A percentile compares a stretch with the other conserved stretches of the same genome.
phyloP scores from a whole-genome alignment of 441 rosid genomes.

The Euphorbia schlechtendalii region DNA sequence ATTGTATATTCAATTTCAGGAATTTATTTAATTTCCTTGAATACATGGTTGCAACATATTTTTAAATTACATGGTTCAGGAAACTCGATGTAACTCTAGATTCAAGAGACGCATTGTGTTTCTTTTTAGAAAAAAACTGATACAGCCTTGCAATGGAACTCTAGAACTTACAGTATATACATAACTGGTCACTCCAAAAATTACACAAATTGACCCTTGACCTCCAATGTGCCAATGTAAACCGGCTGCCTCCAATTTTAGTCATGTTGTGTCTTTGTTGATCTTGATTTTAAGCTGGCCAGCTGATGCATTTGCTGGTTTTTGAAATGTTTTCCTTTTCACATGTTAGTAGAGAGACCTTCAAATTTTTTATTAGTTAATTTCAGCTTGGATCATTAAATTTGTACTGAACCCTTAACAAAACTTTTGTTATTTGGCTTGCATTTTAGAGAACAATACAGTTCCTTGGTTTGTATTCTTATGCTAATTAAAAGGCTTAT shows the following conservation, averaged over 20 bases:
- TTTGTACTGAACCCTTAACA: background rate
- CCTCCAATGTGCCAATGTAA: no score
- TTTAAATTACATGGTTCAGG: no score
- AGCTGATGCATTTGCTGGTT: background rate
- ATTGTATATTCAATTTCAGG: background rate
- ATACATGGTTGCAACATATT: background rate
- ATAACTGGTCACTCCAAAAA: no score
- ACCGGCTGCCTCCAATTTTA: background rate
- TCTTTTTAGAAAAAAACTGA: no score
- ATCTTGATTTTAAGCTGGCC: background rate
- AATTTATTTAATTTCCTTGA: background rate
- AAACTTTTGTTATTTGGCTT: background rate
- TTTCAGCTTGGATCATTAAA: background rate
- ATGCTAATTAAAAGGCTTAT: conserved; percentile 14
- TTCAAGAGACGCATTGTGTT: no score
- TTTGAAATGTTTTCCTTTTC: background rate
- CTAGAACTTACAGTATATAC: no score
- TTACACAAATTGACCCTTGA: no score
- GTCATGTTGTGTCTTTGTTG: background rate
- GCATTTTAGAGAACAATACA: background rate
- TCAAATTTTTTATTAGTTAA: background rate
- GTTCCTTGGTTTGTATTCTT: background rate
- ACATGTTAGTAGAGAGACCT: background rate
- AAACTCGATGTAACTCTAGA: no score
- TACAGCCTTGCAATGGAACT: no score